Base-by-base conservation (phyloP, 257 asterid species). In the Avicennia marina region DNA sequence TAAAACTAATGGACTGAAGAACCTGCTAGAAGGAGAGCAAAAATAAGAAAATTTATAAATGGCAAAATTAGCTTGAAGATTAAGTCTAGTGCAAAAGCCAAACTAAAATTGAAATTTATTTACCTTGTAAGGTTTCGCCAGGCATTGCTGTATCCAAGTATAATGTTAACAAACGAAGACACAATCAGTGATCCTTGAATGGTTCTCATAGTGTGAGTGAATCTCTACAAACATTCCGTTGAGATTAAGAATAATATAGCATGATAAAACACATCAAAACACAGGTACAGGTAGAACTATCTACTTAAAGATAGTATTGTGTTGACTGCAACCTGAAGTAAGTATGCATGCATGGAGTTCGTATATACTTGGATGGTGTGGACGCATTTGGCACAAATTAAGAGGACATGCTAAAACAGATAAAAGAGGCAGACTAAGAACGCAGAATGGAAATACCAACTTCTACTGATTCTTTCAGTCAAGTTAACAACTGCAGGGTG, bases 161-260 rank as follows among this genome's bases (percentile, higher is more conserved):
- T 25, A 40, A 86, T 86, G 81, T 86, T 89, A 52, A 93, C 42
- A 68, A 93, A 74, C 26, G 97, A 89, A 58, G 99, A 93, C 60
- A 89, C 87, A 7, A 93, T 93, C 25, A 93, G 58, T 26, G 99
- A 82, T 58, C 99, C 99, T 78, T 93, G 99, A 67, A 89, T 80
- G 33, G 94, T 82, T 76, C 97, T 82, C 74, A 93, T 89, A 56
- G 89, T 79, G 82, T 79, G 96, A 54, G 67, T 36, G 69, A 93
- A 93, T 77, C 96, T 86, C 99, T 93, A 74, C 75, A 81, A 72
- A 70, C 53, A 80, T 29, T 53, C 61, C 48, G 56, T 60, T 18
- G 40, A 59, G 66, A 49, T 62, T 43, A 66, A 43, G 46, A 63
- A 42, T 10, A 43, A 39, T 25, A 24, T 36, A 13, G 51, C n/a